These are phyloP conservation scores for Ceratocystis diversiconidia DNA, from an alignment of 2,329 filamentous ascomycete genomes.

Conservation along the genomic window DNA sequence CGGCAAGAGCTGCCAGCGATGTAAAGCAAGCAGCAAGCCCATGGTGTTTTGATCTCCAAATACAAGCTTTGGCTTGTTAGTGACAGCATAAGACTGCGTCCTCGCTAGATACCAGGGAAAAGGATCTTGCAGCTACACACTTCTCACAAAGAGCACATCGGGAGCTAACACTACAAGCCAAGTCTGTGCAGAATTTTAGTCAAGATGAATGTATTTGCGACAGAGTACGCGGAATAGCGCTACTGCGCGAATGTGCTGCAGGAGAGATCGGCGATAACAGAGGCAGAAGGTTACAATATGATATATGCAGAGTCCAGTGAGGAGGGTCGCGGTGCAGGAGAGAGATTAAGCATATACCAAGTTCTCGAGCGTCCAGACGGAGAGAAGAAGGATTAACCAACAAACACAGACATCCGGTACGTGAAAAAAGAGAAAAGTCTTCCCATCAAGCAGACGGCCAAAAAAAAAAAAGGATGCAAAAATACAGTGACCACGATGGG, in stretches of 20 bases:
- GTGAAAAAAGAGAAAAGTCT: not conserved
- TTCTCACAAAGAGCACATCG: slow-evolving; percentile 22
- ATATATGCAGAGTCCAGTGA: slow-evolving; percentile 27
- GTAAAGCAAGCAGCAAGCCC: slow-evolving; percentile 25
- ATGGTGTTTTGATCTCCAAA: slow-evolving; percentile 25
- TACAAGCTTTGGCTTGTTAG: slow-evolving; percentile 25
- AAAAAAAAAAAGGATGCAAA: not conserved
- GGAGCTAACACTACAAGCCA: slow-evolving; percentile 26
- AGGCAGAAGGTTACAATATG: slow-evolving; percentile 29
- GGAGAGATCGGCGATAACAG: slow-evolving; percentile 23
- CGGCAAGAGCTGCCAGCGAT: slow-evolving; percentile 26
- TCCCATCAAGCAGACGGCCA: not conserved
- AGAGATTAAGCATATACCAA: slow-evolving; percentile 27
- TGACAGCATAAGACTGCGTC: slow-evolving; percentile 24
- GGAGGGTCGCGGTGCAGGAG: slow-evolving; percentile 30
- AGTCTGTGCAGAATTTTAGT: slow-evolving; percentile 25
- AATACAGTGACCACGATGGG: slow-evolving; percentile 12
- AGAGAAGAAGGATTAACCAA: too few relatives aligned
- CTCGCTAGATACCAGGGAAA: slow-evolving; percentile 29
- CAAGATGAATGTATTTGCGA: slow-evolving; percentile 25
- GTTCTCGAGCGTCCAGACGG: too few relatives aligned
- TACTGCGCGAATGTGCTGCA: slow-evolving; percentile 27
- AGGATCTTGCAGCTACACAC: slow-evolving; percentile 25
- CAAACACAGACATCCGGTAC: not conserved
- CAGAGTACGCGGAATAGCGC: slow-evolving; percentile 28